These are phyloP conservation scores for Cercospora sp. DNA, from an alignment of 2,329 filamentous ascomycete genomes.

Conservation along the genomic window DNA sequence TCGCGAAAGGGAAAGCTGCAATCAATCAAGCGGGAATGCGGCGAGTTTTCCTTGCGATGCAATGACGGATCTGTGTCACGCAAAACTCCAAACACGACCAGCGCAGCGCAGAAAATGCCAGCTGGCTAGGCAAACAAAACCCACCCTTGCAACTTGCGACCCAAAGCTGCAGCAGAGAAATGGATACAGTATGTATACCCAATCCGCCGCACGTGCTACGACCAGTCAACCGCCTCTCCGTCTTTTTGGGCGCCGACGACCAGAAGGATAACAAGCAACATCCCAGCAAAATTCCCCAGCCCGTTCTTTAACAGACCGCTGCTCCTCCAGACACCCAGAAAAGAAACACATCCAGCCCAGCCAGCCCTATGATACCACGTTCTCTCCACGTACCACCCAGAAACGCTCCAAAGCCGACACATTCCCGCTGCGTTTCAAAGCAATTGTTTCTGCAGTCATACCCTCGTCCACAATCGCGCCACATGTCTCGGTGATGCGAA, in stretches of 20 bases:
- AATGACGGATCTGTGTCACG: neutral
- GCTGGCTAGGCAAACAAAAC: neutral
- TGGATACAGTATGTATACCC: neutral
- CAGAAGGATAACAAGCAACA: neutral
- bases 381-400: neutral
- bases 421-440: neutral
- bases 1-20: neutral
- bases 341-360: neutral
- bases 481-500: neutral
- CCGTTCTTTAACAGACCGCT: neutral
- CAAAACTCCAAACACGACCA: neutral
- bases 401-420: neutral
- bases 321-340: neutral
- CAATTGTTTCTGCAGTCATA: neutral
- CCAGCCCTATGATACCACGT: conserved; percentile 2
- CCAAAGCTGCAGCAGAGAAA: neutral
- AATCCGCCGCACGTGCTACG: conserved; percentile 4
- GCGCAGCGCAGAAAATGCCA: neutral
- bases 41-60: conserved; percentile 1
- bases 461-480: neutral
- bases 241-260: neutral
- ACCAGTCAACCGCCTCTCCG: neutral
- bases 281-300: neutral
- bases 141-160: neutral
- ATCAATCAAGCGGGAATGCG: neutral